phyloP scores from a whole-genome alignment of 2,329 filamentous ascomycete genomes.

The Calonectria naviculata region DNA sequence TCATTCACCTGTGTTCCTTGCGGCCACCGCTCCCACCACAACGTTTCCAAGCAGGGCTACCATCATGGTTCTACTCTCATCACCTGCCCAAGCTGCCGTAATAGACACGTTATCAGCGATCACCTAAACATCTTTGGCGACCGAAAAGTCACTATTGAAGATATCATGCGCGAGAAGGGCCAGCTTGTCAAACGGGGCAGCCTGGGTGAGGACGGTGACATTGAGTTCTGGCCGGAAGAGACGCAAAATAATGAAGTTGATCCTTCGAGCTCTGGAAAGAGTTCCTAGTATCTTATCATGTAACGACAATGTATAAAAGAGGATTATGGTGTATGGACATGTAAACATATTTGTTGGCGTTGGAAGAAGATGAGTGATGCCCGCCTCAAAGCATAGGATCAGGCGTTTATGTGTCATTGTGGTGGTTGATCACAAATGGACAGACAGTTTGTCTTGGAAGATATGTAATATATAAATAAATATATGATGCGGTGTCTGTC shows the following conservation, averaged over 20 bases:
- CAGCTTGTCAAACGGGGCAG: conserved; percentile 78
- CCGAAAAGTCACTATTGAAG: conserved; percentile 76
- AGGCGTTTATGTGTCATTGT: not conserved
- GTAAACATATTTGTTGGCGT: conserved; percentile 33
- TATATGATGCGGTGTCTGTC: conserved; percentile 22
- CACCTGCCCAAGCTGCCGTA: conserved; percentile 86
- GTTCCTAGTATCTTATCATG: not conserved
- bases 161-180: conserved; percentile 81
- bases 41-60: conserved; percentile 93
- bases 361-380: conserved; percentile 26
- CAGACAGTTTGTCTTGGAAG: conserved; percentile 2
- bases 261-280: conserved; percentile 26
- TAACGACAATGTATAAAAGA: not conserved
- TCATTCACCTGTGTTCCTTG: conserved; percentile 95
- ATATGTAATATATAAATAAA: conserved; percentile 1
- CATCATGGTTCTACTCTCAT: conserved; percentile 91
- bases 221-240: conserved; percentile 92
- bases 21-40: conserved; percentile 81
- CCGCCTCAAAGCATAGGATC: conserved; percentile 27
- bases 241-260: conserved; percentile 38
- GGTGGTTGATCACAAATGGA: not conserved
- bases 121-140: conserved; percentile 85
- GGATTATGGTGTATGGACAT: conserved; percentile 22
- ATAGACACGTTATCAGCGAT: conserved; percentile 91
- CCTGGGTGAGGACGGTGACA: conserved; percentile 81